Percentiles rank a stretch among this genome's conserved stretches.
phyloP scores from a whole-genome alignment of 805 yeast genomes.

The Nakazawaea molendinolei region DNA sequence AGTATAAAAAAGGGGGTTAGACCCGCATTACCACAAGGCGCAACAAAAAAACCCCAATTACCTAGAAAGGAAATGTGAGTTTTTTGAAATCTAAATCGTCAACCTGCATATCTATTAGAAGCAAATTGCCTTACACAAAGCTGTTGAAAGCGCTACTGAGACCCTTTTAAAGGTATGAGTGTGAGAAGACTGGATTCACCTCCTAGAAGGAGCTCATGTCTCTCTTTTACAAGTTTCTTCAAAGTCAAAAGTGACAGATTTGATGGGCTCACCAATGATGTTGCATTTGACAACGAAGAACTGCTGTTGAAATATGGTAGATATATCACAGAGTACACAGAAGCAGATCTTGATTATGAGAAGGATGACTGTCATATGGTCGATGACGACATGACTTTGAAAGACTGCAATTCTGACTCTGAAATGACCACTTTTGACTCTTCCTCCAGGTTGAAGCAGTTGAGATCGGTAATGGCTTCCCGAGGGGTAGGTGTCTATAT shows the following conservation, averaged over 20 bases:
- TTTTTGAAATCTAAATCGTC: too few species aligned
- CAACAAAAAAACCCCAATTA: too few species aligned
- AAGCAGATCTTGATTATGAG: slow-evolving; percentile 7
- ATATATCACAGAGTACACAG: slow-evolving; percentile 6
- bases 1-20: too few species aligned
- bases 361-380: not conserved
- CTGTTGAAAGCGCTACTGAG: not conserved
- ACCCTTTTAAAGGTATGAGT: not conserved
- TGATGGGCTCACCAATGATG: not conserved
- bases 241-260: not conserved
- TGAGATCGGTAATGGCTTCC: slow-evolving; percentile 39
- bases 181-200: slow-evolving; percentile 7
- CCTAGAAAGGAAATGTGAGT: too few species aligned
- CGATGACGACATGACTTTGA: slow-evolving; percentile 5
- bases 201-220: slow-evolving; percentile 6
- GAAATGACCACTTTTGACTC: slow-evolving; percentile 24
- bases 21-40: too few species aligned
- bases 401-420: too few species aligned
- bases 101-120: too few species aligned
- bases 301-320: slow-evolving; percentile 1
- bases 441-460: slow-evolving; percentile 27
- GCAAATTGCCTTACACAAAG: too few species aligned
- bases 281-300: slow-evolving; percentile 3
- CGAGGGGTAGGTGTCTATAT: slow-evolving; percentile 46
- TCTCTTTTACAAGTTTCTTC: slow-evolving; percentile 8